phyloP scores from a whole-genome alignment of 75 land plant genomes.

The Picea glauca region DNA sequence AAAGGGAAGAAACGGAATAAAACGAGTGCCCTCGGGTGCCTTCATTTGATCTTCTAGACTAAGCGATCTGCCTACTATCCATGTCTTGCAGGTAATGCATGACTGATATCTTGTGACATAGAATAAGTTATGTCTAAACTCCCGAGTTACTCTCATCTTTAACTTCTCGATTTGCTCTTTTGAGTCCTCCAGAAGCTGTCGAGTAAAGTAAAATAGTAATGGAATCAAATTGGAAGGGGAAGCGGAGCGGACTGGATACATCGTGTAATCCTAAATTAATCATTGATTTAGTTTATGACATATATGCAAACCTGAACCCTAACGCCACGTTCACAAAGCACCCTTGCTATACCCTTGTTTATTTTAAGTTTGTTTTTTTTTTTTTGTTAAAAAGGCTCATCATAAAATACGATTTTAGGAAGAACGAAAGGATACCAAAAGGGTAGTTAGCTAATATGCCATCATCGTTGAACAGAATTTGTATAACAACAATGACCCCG shows the following conservation, averaged over 20 bases:
- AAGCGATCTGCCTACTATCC: constrained; percentile 50
- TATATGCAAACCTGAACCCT: constrained; percentile 20
- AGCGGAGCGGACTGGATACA: no score
- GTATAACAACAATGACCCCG: no score
- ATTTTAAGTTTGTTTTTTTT: no score
- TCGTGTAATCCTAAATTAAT: not conserved
- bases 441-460: no score
- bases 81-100: not conserved
- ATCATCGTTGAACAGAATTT: no score
- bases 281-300: not conserved
- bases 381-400: no score
- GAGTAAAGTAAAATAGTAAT: no score
- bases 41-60: constrained; percentile 32
- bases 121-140: not conserved
- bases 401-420: no score
- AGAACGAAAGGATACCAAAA: no score
- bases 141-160: not conserved
- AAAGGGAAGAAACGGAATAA: no score
- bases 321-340: constrained; percentile 33
- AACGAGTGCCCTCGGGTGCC: constrained; percentile 31
- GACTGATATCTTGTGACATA: not conserved
- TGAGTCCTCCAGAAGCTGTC: not conserved
- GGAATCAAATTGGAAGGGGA: no score
- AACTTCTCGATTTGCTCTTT: not conserved
- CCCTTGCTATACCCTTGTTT: no score